Conservation (phyloP, 768 basidiomycete genomes). For the Clitopilus passeckerianus region DNA sequence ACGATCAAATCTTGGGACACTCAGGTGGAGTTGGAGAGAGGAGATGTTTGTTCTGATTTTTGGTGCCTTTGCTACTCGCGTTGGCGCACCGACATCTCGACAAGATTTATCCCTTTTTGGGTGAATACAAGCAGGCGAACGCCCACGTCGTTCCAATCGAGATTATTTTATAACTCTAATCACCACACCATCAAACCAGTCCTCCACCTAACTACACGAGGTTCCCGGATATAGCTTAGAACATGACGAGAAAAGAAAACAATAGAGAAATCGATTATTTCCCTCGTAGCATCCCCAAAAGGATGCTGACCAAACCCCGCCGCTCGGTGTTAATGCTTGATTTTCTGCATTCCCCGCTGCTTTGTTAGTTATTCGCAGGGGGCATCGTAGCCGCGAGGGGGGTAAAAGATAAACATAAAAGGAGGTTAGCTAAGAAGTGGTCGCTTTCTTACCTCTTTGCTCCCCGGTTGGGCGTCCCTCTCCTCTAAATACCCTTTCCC, state of each 20-base stretch:
- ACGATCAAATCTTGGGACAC: too few relatives aligned
- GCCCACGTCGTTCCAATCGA: background rate
- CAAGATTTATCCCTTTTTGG: background rate
- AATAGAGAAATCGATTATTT: background rate
- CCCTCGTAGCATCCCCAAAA: background rate
- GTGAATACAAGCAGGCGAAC: background rate
- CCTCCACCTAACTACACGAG: background rate
- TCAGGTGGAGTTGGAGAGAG: too few relatives aligned
- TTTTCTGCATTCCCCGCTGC: background rate
- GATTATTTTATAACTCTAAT: background rate
- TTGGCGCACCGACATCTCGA: too few relatives aligned
- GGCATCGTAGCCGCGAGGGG: background rate
- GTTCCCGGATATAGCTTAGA: background rate
- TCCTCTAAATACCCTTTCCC: background rate
- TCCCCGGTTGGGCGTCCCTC: constrained; percentile 7
- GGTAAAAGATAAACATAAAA: background rate
- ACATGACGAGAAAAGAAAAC: background rate
- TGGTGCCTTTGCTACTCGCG: background rate
- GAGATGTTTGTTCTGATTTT: too few relatives aligned
- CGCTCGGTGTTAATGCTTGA: background rate
- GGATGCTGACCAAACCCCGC: background rate
- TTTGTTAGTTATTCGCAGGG: background rate
- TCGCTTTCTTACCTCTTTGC: background rate
- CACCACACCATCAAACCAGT: background rate
- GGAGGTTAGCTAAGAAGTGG: background rate